Evolutionary conservation across 2,329 filamentous ascomycete genomes (phyloP).

Genomic region (Aplosporella prunicola): DNA sequence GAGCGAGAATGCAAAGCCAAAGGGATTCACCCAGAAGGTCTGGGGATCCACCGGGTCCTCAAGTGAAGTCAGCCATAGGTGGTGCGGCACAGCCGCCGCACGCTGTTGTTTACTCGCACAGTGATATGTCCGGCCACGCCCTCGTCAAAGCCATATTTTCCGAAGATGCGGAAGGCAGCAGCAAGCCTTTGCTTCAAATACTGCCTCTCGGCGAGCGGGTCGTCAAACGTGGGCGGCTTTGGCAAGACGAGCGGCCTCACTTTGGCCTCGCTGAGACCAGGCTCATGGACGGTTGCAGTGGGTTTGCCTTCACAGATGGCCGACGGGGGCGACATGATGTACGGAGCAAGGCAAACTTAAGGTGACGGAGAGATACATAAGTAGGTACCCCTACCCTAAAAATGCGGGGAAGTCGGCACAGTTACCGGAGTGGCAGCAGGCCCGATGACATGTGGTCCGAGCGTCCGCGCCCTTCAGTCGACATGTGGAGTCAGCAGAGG

Average conservation of each 20-base stretch:
- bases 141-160: constrained; percentile 31
- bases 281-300: constrained; percentile 23
- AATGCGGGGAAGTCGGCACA: too few relatives aligned
- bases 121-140: constrained; percentile 55
- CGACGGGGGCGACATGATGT: constrained; percentile 4
- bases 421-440: too few relatives aligned
- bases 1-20: constrained; percentile 52
- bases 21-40: constrained; percentile 60
- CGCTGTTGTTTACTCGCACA: constrained; percentile 33
- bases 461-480: too few relatives aligned
- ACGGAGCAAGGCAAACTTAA: too few relatives aligned
- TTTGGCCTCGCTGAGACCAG: constrained; percentile 21
- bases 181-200: constrained; percentile 30
- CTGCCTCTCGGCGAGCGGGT: constrained; percentile 27
- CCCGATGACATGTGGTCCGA: too few relatives aligned
- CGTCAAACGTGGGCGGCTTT: constrained; percentile 27
- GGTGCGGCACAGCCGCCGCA: neutral
- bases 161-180: constrained; percentile 31
- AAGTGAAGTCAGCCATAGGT: neutral
- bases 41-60: constrained; percentile 48
- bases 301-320: constrained; percentile 15
- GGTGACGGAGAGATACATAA: too few relatives aligned
- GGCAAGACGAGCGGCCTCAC: constrained; percentile 18
- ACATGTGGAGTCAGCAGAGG: too few relatives aligned
- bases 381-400: too few relatives aligned